Conservation (phyloP, 2,329 filamentous ascomycete genomes). For the Fusarium algeriense region DNA sequence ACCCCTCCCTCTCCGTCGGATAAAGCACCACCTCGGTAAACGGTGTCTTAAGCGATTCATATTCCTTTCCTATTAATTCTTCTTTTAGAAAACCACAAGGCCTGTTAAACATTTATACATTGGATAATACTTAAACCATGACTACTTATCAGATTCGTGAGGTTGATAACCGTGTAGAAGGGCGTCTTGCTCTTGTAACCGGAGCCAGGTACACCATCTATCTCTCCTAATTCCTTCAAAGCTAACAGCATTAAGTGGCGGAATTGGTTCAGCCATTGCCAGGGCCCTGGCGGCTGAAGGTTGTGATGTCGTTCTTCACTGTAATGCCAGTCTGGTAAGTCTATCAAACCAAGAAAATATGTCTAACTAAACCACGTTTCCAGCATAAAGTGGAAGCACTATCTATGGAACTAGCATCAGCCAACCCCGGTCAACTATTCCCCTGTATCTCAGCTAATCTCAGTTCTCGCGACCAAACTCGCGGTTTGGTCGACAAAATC, state of each 20-base stretch:
- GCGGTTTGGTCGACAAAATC: constrained; percentile 9
- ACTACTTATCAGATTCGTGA: constrained; percentile 22
- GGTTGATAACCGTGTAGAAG: constrained; percentile 24
- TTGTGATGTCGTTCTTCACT: constrained; percentile 33
- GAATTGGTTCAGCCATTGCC: constrained; percentile 29
- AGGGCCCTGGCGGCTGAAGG: constrained; percentile 24
- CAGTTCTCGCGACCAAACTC: constrained; percentile 24
- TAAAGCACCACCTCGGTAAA: constrained; percentile 16
- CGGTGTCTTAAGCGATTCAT: neutral
- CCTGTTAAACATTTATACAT: no score
- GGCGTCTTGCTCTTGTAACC: constrained; percentile 30
- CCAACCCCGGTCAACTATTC: constrained; percentile 12
- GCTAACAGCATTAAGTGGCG: constrained; percentile 7
- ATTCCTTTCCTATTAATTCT: no score
- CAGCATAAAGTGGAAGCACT: constrained; percentile 29
- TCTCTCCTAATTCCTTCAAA: accelerated
- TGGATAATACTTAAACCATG: neutral
- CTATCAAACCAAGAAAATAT: accelerated
- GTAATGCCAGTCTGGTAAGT: constrained; percentile 23
- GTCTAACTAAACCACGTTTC: neutral
- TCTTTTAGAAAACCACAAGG: no score
- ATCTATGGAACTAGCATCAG: constrained; percentile 1
- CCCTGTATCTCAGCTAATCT: constrained; percentile 25
- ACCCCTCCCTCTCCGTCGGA: constrained; percentile 25
- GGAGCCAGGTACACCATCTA: constrained; percentile 21